A percentile compares a stretch with the other conserved stretches of the same genome.
Conservation (phyloP, 768 basidiomycete species). For the Termitomyces sp. region DNA sequence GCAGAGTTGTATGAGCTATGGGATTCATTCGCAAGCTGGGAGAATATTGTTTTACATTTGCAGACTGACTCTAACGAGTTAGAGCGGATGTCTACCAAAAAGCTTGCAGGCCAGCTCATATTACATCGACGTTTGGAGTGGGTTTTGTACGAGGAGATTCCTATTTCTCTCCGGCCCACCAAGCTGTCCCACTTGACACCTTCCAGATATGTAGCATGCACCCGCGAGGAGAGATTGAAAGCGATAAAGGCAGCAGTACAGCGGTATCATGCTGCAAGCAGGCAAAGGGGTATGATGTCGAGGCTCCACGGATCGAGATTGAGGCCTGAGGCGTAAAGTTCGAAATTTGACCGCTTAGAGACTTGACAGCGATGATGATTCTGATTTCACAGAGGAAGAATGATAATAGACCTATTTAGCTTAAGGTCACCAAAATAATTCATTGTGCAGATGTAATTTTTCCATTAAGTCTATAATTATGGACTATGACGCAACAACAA, state of each 20-base stretch:
- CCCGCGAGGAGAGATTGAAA: not conserved
- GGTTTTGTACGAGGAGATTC: not conserved
- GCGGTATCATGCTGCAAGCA: not conserved
- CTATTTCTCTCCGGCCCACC: not conserved
- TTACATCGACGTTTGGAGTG: not conserved
- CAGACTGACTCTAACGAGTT: not conserved
- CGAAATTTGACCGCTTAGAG: no score
- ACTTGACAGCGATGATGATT: no score
- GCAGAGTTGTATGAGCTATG: not conserved
- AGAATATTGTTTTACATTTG: not conserved
- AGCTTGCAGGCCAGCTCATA: not conserved
- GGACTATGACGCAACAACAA: no score
- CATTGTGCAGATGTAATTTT: no score
- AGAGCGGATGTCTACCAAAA: not conserved
- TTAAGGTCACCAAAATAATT: no score
- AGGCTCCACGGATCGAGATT: no score
- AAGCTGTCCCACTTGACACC: no score
- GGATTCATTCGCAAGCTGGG: not conserved
- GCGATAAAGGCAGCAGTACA: not conserved
- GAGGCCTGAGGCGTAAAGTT: no score
- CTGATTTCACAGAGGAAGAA: no score
- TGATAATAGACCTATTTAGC: no score
- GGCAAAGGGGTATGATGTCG: not conserved
- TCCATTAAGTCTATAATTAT: no score
- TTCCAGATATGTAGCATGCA: no score